A percentile compares a stretch with the other conserved stretches of the same genome.
phyloP scores from a whole-genome alignment of 495 filamentous ascomycete genomes.

The Sphaerosporella brunnea region DNA sequence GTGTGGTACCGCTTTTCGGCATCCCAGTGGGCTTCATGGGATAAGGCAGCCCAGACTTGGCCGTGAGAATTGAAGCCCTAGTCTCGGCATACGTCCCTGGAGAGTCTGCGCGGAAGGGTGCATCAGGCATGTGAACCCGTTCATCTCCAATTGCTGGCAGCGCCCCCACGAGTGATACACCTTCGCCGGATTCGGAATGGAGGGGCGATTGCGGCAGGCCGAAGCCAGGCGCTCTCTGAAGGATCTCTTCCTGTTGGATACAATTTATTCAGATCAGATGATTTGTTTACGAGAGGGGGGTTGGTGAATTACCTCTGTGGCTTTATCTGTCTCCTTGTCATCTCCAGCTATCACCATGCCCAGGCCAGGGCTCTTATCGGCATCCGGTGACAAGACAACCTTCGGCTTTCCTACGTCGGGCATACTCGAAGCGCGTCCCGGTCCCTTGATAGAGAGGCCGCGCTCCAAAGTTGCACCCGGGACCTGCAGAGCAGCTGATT shows the following conservation, averaged over 20 bases:
- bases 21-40: conserved; percentile 33
- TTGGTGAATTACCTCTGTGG: not conserved
- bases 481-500: conserved; percentile 29
- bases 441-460: conserved; percentile 8
- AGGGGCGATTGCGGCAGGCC: conserved; percentile 20
- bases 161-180: conserved; percentile 22
- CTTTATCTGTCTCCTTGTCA: not conserved
- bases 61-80: conserved; percentile 71
- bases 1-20: conserved; percentile 19
- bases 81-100: conserved; percentile 33
- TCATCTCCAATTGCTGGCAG: conserved; percentile 8
- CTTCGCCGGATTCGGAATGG: conserved; percentile 22
- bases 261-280: no score
- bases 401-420: conserved; percentile 51
- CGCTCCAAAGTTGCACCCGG: not conserved
- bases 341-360: conserved; percentile 33
- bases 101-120: conserved; percentile 19
- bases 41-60: conserved; percentile 46
- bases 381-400: conserved; percentile 44
- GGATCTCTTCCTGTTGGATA: no score
- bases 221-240: conserved; percentile 19
- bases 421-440: conserved; percentile 45
- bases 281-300: no score
- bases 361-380: conserved; percentile 33
- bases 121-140: conserved; percentile 20